A percentile compares a stretch with the other conserved stretches of the same genome.
Evolutionary conservation across 2,329 filamentous ascomycete species (phyloP).

Genomic region (Fusarium decemcellulare): DNA sequence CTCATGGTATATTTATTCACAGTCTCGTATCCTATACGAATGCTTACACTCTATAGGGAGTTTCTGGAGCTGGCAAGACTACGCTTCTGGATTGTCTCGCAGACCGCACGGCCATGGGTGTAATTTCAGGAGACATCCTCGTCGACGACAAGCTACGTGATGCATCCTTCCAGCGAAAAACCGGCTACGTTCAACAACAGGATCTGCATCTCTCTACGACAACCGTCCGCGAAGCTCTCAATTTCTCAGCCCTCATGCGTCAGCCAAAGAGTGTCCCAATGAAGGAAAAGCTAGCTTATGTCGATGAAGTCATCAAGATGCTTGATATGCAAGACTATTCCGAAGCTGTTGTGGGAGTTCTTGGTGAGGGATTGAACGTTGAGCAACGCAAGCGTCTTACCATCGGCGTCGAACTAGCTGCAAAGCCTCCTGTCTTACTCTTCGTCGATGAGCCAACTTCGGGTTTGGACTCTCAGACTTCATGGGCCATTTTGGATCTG

Average conservation of each 20-base stretch:
- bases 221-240: slow-evolving; percentile 86
- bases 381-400: slow-evolving; percentile 72
- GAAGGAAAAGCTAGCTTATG: slow-evolving; percentile 83
- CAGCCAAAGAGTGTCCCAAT: slow-evolving; percentile 78
- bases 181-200: slow-evolving; percentile 90
- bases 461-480: slow-evolving; percentile 72
- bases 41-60: slow-evolving; percentile 51
- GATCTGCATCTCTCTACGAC: slow-evolving; percentile 86
- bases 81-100: slow-evolving; percentile 88
- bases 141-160: slow-evolving; percentile 75
- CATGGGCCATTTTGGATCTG: slow-evolving; percentile 72
- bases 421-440: slow-evolving; percentile 67
- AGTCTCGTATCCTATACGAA: accelerated
- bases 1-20: slow-evolving; percentile 71
- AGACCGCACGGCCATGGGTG: slow-evolving; percentile 85
- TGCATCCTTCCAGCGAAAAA: slow-evolving; percentile 86
- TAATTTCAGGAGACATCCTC: slow-evolving; percentile 84
- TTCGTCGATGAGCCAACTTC: slow-evolving; percentile 72
- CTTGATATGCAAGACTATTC: slow-evolving; percentile 74
- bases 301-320: slow-evolving; percentile 81
- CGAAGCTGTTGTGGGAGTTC: slow-evolving; percentile 72
- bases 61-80: slow-evolving; percentile 89
- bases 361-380: slow-evolving; percentile 70
- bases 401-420: slow-evolving; percentile 69
- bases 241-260: slow-evolving; percentile 86